These are phyloP conservation scores for Colletotrichum ledebouriae DNA, from an alignment of 2,329 filamentous ascomycete species.

Conservation along the genomic window DNA sequence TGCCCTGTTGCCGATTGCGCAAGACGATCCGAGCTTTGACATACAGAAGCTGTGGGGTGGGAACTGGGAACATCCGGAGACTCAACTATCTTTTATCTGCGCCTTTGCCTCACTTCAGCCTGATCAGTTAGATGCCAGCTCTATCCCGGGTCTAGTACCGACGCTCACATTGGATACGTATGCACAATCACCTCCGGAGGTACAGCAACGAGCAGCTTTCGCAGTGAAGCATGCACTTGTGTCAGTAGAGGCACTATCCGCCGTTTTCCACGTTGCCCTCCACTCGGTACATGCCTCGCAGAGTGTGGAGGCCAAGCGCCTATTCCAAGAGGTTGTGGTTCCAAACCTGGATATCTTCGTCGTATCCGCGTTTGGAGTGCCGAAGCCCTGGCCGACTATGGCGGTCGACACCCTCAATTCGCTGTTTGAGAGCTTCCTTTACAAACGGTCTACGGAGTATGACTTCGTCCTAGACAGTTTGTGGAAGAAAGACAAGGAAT, in stretches of 20 bases:
- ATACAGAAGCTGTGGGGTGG: conserved; percentile 94
- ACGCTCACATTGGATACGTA: conserved; percentile 78
- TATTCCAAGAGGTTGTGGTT: conserved; percentile 76
- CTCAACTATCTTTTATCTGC: conserved; percentile 93
- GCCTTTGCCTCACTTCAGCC: conserved; percentile 84
- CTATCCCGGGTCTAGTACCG: conserved; percentile 83
- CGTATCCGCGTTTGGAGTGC: conserved; percentile 81
- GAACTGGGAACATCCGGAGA: conserved; percentile 86
- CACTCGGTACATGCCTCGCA: conserved; percentile 73
- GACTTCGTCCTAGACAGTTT: conserved; percentile 92
- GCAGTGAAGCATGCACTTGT: conserved; percentile 89
- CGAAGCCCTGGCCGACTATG: conserved; percentile 81
- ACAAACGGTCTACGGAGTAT: conserved; percentile 81
- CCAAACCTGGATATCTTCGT: conserved; percentile 85
- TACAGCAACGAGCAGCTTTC: conserved; percentile 65
- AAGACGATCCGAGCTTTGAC: conserved; percentile 75
- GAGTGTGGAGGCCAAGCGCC: conserved; percentile 72
- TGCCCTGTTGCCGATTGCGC: conserved; percentile 80
- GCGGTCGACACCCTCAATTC: conserved; percentile 82
- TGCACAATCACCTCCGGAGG: conserved; percentile 60
- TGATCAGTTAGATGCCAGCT: conserved; percentile 84
- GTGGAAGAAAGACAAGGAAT: conserved; percentile 91
- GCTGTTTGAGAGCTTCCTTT: conserved; percentile 85
- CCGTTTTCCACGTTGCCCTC: conserved; percentile 75
- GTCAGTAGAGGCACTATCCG: conserved; percentile 84